Base-by-base conservation (phyloP, 192 early-diverging fungal species). In the Martensiomyces pterosporus region DNA sequence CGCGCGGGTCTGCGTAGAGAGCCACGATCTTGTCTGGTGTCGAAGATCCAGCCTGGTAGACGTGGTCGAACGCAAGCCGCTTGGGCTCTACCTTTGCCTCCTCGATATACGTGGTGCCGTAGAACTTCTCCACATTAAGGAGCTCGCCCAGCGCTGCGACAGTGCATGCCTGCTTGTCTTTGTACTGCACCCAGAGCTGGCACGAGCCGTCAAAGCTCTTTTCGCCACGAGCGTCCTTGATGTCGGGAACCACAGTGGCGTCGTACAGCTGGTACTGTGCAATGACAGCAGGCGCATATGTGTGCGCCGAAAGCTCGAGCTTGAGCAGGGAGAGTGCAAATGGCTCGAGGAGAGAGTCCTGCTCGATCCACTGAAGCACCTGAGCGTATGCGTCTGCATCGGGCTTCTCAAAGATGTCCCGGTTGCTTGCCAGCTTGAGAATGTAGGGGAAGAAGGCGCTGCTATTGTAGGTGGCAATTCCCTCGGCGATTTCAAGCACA, bases 191-290 rank as follows among this genome's bases (percentile, higher is more conserved):
- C 66, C 92, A 97, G 14, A 68, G 55, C 60, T 80, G 80, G 7
- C 69, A 60, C n/a, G 77, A 75, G 14, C 80, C 55, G 59, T 82
- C 82, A 44, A 87, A 85, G 12, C 74, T 68, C 48, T 86, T 51
- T 37, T 39, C 50, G 1, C 48, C 37, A 10, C 75, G 67, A 21
- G 53, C 49, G n/a, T 39, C 41, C 14, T 52, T 60, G 24, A 82
- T 54, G 12, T 52, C 56, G 0, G 83, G 82, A 2, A 85, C 67
- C n/a, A 91, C 82, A 4, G 74, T 79, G 1, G 81, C 49, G n/a
- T 75, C 55, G 73, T 95, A 96, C 21, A 83, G 79, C 40, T 90
- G 89, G 62, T 94, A 86, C 47, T 85, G 81, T 0, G 93, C 82
- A 53, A 89, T 78, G 19, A 96, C 82, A n/a, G 75, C 77, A 0